Evolutionary conservation across 1,139 yeast species (phyloP).

Genomic region (Debaryomyces subglobosus): DNA sequence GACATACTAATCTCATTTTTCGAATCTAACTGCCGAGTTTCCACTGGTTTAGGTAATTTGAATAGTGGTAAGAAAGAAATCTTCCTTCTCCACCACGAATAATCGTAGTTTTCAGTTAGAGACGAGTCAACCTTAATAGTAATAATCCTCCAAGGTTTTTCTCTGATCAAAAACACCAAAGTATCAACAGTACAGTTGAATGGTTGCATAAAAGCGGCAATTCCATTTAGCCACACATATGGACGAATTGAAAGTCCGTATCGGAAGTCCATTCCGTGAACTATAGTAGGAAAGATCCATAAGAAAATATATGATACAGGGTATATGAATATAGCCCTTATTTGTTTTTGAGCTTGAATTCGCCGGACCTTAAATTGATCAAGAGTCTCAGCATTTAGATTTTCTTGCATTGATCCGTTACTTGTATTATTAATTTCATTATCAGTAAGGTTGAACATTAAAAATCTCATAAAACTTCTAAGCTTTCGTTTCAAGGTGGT

Average conservation of each 20-base stretch:
- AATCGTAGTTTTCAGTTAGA: not conserved
- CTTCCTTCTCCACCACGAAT: constrained; percentile 1
- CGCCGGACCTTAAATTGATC: constrained; percentile 62
- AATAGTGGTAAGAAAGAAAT: constrained; percentile 9
- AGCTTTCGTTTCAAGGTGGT: not conserved
- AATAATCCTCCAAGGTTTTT: constrained; percentile 64
- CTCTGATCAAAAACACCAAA: constrained; percentile 73
- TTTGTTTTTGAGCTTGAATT: constrained; percentile 69
- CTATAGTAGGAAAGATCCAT: constrained; percentile 81
- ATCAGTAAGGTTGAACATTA: not conserved
- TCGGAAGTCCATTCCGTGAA: constrained; percentile 60
- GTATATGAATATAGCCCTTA: constrained; percentile 79
- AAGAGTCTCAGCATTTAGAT: constrained; percentile 47
- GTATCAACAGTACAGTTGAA: constrained; percentile 80
- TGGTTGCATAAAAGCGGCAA: constrained; percentile 79
- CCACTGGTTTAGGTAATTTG: not conserved
- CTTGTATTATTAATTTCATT: not conserved
- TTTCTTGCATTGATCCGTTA: constrained; percentile 21
- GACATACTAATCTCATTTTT: not conserved
- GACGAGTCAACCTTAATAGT: not conserved
- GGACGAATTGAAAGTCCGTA: constrained; percentile 53
- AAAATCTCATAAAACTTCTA: not conserved
- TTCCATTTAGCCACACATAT: constrained; percentile 63
- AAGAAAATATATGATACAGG: constrained; percentile 78
- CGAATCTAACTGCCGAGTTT: not conserved